Conservation (phyloP, 2,329 filamentous ascomycete genomes). For the Monilinia fructigena region DNA sequence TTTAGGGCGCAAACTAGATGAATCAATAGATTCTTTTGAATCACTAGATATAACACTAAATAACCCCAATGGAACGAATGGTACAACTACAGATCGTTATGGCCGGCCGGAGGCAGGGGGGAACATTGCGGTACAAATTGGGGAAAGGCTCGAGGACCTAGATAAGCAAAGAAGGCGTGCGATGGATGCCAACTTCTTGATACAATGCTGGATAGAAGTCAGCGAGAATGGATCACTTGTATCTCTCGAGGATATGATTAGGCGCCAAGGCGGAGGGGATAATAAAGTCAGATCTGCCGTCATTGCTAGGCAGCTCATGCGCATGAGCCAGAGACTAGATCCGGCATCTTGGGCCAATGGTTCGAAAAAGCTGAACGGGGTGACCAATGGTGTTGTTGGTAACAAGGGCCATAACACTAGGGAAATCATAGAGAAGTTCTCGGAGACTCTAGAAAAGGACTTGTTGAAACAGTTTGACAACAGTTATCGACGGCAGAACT, state of each 20-base stretch:
- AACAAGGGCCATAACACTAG: conserved; percentile 63
- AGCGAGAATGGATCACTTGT: conserved; percentile 84
- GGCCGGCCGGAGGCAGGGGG: conserved; percentile 62
- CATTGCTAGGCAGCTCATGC: conserved; percentile 88
- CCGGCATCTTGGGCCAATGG: conserved; percentile 69
- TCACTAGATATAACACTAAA: conserved; percentile 82
- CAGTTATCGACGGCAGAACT: conserved; percentile 92
- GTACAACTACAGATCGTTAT: conserved; percentile 47
- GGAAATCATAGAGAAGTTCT: conserved; percentile 94
- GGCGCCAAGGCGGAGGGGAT: conserved; percentile 79
- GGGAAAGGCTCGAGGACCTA: conserved; percentile 88
- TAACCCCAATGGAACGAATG: conserved; percentile 49
- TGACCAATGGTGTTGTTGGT: conserved; percentile 44
- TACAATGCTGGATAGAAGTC: conserved; percentile 96
- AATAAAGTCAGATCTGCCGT: conserved; percentile 93
- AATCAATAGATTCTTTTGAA: conserved; percentile 90
- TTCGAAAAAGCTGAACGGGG: conserved; percentile 51
- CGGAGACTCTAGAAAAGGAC: conserved; percentile 93
- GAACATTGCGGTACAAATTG: conserved; percentile 91
- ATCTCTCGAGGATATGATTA: conserved; percentile 77
- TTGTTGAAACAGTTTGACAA: conserved; percentile 95
- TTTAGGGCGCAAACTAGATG: conserved; percentile 82
- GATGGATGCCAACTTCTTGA: conserved; percentile 89
- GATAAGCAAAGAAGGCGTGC: conserved; percentile 88
- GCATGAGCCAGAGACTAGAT: conserved; percentile 90